These are phyloP conservation scores for Diaporthe vaccinii DNA, from an alignment of 2,329 filamentous ascomycete genomes.

Conservation along the genomic window DNA sequence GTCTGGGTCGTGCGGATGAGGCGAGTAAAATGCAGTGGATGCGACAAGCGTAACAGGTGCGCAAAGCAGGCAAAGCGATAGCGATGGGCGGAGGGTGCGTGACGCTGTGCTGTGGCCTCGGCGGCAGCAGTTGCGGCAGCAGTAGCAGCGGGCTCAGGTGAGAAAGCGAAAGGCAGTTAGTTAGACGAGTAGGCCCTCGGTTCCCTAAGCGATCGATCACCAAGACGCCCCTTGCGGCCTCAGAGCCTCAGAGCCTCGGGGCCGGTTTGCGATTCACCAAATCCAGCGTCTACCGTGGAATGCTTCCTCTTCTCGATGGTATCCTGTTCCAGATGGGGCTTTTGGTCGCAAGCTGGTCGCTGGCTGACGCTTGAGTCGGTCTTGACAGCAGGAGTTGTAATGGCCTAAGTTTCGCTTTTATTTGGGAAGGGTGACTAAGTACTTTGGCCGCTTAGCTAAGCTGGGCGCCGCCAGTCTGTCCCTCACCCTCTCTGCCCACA, in stretches of 20 bases:
- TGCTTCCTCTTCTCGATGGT: slow-evolving; percentile 17
- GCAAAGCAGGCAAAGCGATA: slow-evolving; percentile 17
- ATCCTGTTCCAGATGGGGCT: slow-evolving; percentile 12
- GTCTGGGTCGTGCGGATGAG: not conserved
- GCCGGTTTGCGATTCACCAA: slow-evolving; percentile 32
- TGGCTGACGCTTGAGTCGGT: slow-evolving; percentile 33
- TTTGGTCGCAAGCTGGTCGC: slow-evolving; percentile 23
- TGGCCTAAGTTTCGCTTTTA: slow-evolving; percentile 37
- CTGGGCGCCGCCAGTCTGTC: not conserved
- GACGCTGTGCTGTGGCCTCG: slow-evolving; percentile 11
- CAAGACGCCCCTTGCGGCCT: slow-evolving; percentile 41
- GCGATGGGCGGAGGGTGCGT: not conserved
- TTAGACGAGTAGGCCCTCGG: slow-evolving; percentile 22
- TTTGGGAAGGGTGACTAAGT: slow-evolving; percentile 31
- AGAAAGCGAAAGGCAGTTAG: slow-evolving; percentile 25
- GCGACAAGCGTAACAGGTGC: not conserved
- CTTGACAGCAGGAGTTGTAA: slow-evolving; percentile 34
- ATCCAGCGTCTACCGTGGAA: slow-evolving; percentile 31
- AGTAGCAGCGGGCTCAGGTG: slow-evolving; percentile 2
- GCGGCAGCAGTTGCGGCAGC: not conserved
- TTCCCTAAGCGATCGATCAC: slow-evolving; percentile 40
- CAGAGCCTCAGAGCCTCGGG: slow-evolving; percentile 39
- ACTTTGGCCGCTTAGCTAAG: slow-evolving; percentile 35
- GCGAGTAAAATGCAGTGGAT: not conserved
- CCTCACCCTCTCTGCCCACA: not conserved